phyloP scores from a whole-genome alignment of 1,284 basidiomycete species.

The Lignosus rhinocerotis region DNA sequence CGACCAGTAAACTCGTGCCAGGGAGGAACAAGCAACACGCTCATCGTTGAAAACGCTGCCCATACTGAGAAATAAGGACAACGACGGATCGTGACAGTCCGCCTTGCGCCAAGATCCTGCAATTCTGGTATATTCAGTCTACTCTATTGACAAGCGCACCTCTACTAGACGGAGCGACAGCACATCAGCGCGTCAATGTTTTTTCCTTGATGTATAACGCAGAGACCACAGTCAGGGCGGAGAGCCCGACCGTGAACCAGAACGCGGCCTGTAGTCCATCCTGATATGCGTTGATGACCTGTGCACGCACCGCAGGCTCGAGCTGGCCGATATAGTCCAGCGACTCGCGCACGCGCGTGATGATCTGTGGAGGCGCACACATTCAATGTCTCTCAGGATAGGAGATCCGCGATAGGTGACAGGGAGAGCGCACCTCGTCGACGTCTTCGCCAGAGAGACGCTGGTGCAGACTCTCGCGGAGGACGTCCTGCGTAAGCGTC shows the following conservation, averaged over 20 bases:
- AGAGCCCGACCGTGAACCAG: conserved; percentile 45
- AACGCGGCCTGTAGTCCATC: conserved; percentile 50
- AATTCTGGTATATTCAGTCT: neutral
- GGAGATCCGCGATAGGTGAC: neutral
- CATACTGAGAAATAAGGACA: no score
- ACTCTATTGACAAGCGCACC: neutral
- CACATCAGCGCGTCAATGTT: conserved; percentile 32
- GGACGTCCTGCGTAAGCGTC: conserved; percentile 51
- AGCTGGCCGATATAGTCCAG: conserved; percentile 53
- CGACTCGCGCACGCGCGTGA: conserved; percentile 54
- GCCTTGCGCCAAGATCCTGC: no score
- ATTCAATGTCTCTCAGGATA: neutral
- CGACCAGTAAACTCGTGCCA: no score
- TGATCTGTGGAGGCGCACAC: conserved; percentile 40
- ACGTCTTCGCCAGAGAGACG: conserved; percentile 45
- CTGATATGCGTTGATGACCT: conserved; percentile 50
- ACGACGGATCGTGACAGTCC: no score
- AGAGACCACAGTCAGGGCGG: conserved; percentile 40
- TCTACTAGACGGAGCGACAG: neutral
- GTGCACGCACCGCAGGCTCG: conserved; percentile 41
- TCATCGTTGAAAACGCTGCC: no score
- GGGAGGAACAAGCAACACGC: no score
- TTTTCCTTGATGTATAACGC: conserved; percentile 56
- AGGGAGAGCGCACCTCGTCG: conserved; percentile 43
- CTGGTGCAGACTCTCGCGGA: conserved; percentile 44